Evolutionary conservation across 129 eudicot genomes (phyloP).

Genomic region (Helianthus tuberosus): DNA sequence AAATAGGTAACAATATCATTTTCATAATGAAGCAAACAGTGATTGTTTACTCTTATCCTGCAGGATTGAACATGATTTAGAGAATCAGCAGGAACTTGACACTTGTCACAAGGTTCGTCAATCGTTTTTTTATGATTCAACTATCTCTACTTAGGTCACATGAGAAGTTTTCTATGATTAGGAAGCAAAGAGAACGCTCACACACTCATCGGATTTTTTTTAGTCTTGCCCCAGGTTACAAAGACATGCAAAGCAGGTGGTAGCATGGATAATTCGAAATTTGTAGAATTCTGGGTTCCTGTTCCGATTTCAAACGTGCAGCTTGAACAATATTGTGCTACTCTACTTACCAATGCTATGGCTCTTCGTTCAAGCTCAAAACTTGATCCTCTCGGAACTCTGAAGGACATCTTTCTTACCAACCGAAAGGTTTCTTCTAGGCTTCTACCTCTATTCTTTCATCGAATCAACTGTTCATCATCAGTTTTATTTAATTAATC

Average conservation of each 20-base stretch:
- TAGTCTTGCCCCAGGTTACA: constrained; percentile 49
- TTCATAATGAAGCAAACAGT: neutral
- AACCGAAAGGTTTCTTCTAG: constrained; percentile 66
- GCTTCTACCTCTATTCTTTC: constrained; percentile 13
- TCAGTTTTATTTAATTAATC: constrained; percentile 24
- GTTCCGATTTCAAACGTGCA: constrained; percentile 69
- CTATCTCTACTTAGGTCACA: neutral
- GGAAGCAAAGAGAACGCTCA: constrained; percentile 3
- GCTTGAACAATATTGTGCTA: constrained; percentile 88
- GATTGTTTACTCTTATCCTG: constrained; percentile 23
- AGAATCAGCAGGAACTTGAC: constrained; percentile 45
- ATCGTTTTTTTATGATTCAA: neutral
- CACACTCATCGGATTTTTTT: constrained; percentile 1
- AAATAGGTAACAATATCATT: neutral
- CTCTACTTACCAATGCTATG: constrained; percentile 55
- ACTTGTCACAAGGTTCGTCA: constrained; percentile 56
- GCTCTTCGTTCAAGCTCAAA: constrained; percentile 54
- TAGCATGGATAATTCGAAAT: constrained; percentile 44
- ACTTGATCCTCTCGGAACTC: constrained; percentile 62
- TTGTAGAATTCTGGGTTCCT: constrained; percentile 90
- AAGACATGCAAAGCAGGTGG: constrained; percentile 38
- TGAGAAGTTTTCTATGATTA: neutral
- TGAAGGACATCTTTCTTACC: constrained; percentile 47
- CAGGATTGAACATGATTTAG: constrained; percentile 56
- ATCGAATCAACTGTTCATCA: neutral